Base-by-base conservation (phyloP, 2,329 filamentous ascomycete genomes). In the Sclerotinia borealis region DNA sequence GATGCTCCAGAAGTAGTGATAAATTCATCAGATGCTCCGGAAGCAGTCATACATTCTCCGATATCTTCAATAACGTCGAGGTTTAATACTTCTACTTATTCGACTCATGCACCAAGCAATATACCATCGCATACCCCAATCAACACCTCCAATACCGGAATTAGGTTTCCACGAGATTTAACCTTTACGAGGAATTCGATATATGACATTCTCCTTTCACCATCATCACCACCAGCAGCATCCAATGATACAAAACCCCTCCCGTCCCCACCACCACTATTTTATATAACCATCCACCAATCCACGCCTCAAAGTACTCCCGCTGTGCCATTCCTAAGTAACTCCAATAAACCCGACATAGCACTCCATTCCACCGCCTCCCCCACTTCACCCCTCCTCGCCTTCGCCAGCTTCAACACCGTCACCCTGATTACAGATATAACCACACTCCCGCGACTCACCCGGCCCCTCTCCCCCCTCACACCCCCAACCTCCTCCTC, bases 351-450 rank as follows among this genome's bases (percentile, higher is more conserved):
- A 58, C 69, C 70, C 25, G 70, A 72, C 39, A 59, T 72, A 11
- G 54, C 70, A 25, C 64, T 72, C 4, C 69, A 72, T 43, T 68
- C 66, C 7, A 67, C 68, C 10, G 67, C 70, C 10, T 61, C 45
- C 6, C 69, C 69, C 54, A 61, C 63, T 10, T 64, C 66, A 6
- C 64, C 68, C 4, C 61, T 70, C 8, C 66, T 72, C 29, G 66
- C 67, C 6, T 71, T 68, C 49, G 68, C 70, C 22, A 66, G 67
- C 65, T 71, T 70, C 66, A 60, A 70, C 59, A 62, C 67, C 15
- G 64, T 67, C 10, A 68, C 68, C 3, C 64, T 66, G 50, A 67
- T 63, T 27, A 70, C 68, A 37, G 68, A 71, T 36, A 70, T 72
- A 22, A 71, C 68, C 3, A 67, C 71, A 27, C 70, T 68, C 50